Percentiles rank a stretch among this genome's conserved stretches.
phyloP scores from a whole-genome alignment of 2,329 filamentous ascomycete genomes.

The Trichoderma atroviride region DNA sequence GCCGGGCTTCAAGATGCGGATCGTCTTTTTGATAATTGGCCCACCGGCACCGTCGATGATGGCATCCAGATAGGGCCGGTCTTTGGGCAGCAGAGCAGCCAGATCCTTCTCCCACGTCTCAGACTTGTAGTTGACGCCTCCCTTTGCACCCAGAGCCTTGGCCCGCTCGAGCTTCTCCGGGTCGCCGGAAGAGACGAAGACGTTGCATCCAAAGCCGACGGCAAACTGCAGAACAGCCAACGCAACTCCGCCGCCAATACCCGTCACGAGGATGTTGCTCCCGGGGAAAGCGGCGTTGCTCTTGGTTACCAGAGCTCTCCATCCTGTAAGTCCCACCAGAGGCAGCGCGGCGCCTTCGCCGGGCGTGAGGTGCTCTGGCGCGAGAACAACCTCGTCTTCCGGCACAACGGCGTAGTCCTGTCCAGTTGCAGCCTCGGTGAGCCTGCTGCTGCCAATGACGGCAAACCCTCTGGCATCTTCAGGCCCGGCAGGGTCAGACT shows the following conservation, averaged over 20 bases:
- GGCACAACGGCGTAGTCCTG: constrained; percentile 73
- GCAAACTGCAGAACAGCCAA: constrained; percentile 80
- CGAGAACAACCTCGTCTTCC: constrained; percentile 73
- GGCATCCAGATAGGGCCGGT: constrained; percentile 73
- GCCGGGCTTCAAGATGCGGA: constrained; percentile 73
- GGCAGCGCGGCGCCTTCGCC: constrained; percentile 83
- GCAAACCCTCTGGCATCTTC: constrained; percentile 63
- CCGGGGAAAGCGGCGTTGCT: constrained; percentile 64
- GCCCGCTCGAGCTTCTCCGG: constrained; percentile 76
- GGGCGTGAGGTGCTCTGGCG: constrained; percentile 70
- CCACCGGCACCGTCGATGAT: constrained; percentile 92
- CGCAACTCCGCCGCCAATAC: constrained; percentile 91
- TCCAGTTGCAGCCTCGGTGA: constrained; percentile 66
- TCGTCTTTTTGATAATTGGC: constrained; percentile 71
- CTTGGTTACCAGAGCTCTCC: constrained; percentile 84
- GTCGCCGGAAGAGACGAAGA: constrained; percentile 80
- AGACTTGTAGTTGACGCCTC: constrained; percentile 81
- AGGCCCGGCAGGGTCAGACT: constrained; percentile 68
- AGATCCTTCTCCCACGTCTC: constrained; percentile 81
- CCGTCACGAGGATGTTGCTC: constrained; percentile 80
- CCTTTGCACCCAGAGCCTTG: constrained; percentile 70
- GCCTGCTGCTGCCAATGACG: constrained; percentile 70
- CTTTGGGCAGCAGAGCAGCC: constrained; percentile 60
- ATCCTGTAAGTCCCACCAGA: constrained; percentile 82
- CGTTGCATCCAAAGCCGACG: constrained; percentile 70